Percentiles rank a stretch among this genome's conserved stretches.
phyloP scores from a whole-genome alignment of 495 filamentous ascomycete species.

The Diplogelasinospora grovesii region DNA sequence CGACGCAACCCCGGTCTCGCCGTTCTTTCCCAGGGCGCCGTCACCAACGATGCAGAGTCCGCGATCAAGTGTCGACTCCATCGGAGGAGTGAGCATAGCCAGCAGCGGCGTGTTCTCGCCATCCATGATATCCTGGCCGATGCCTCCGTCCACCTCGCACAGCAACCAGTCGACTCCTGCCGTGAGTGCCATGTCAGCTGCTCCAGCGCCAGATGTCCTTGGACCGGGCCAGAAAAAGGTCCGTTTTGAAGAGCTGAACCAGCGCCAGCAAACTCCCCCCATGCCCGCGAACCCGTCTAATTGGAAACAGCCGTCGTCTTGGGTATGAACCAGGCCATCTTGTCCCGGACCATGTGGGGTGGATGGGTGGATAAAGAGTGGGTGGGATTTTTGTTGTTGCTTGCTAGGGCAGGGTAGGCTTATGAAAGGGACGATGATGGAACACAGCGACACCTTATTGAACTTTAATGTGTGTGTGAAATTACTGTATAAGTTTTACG shows the following conservation, averaged over 20 bases:
- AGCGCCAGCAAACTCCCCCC: background rate
- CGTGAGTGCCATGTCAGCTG: conserved; percentile 7
- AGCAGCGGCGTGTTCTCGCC: conserved; percentile 21
- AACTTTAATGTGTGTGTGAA: no score
- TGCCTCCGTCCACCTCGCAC: conserved; percentile 16
- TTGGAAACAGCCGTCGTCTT: conserved; percentile 9
- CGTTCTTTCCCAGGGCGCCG: conserved; percentile 6
- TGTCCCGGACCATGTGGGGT: no score
- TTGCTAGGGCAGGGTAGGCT: no score
- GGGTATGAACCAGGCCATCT: conserved; percentile 11
- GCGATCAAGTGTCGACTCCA: conserved; percentile 14
- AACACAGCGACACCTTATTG: no score
- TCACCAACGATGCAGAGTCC: conserved; percentile 9
- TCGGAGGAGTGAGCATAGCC: conserved; percentile 19
- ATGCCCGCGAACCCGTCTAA: conserved; percentile 10
- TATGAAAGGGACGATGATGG: no score
- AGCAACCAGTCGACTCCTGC: conserved; percentile 13
- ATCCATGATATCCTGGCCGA: conserved; percentile 21
- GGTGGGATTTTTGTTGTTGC: no score
- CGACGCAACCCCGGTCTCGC: no score
- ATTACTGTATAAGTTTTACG: no score
- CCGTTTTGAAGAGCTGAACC: background rate
- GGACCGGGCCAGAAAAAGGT: background rate
- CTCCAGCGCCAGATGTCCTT: no score
- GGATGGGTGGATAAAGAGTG: no score